Conservation (phyloP, 2,329 filamentous ascomycete species). For the Fusarium palustre region DNA sequence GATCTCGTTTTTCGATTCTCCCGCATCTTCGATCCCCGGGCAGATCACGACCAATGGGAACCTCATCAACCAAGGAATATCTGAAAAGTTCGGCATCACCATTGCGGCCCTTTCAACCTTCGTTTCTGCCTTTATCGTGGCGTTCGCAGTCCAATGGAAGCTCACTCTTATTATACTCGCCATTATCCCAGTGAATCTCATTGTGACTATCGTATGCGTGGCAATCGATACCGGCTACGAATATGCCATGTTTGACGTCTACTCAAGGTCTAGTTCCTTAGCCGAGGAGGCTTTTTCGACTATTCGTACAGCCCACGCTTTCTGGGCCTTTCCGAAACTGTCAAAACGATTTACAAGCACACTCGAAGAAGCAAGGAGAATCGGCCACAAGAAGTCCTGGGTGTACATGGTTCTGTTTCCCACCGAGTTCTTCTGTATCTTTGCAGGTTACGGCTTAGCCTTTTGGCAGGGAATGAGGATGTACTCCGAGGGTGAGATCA, state of each 20-base stretch:
- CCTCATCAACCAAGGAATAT: constrained; percentile 58
- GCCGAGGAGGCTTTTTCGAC: constrained; percentile 63
- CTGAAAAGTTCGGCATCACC: constrained; percentile 58
- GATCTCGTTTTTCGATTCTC: constrained; percentile 65
- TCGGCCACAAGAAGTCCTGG: constrained; percentile 58
- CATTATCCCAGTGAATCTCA: constrained; percentile 59
- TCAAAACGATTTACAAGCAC: constrained; percentile 56
- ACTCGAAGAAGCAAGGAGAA: constrained; percentile 54
- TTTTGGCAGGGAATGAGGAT: constrained; percentile 66
- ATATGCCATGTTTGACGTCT: constrained; percentile 57
- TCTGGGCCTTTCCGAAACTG: constrained; percentile 61
- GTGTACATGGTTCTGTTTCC: constrained; percentile 59
- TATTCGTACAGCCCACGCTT: constrained; percentile 63
- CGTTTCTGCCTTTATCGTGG: constrained; percentile 55
- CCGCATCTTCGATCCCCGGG: constrained; percentile 57
- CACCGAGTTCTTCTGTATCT: constrained; percentile 61
- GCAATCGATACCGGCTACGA: constrained; percentile 57
- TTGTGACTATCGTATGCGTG: constrained; percentile 55
- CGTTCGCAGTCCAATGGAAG: constrained; percentile 57
- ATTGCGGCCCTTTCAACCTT: constrained; percentile 57
- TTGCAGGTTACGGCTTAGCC: constrained; percentile 60
- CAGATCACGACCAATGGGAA: constrained; percentile 63
- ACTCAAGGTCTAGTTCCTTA: constrained; percentile 57
- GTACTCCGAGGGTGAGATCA: constrained; percentile 58
- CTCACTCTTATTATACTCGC: constrained; percentile 58